Base-by-base conservation (phyloP, 257 asterid genomes). In the Lavandula angustifolia region DNA sequence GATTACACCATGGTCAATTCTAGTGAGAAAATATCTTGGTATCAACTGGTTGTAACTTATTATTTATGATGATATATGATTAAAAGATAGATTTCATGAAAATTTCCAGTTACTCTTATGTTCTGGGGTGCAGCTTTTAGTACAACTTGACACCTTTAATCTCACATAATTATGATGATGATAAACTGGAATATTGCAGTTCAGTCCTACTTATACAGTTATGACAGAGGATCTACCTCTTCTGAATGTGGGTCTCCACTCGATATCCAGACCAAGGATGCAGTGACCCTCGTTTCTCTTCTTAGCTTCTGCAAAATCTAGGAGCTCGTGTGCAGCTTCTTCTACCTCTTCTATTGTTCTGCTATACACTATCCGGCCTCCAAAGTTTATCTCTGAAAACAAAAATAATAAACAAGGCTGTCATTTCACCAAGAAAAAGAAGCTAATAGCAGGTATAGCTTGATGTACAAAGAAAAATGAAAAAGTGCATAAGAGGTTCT, bases 261-360 rank as follows among this genome's bases (percentile, higher is more conserved):
- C 98, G 37, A 92, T 81, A 69, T 92, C 98, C 76, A 89, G 85
- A 70, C 98, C 98, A 67, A 92, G 95, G 60, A 83, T 72, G 74
- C 85, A 86, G 18, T 68, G 66, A 17, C 80, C 85, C 40, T 79
- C 91, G 29, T 69, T 60, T 46, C 80, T 81, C 76, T 65, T 87
- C 78, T 81, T 82, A 44, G 79, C 81, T 80, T 84, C 89, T 53
- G 83, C 81, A 74, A 92, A 84, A 35, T 78, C 75, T 43, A 89
- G 76, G 76, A 92, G 95, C 80, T 85, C 95, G 59, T 54, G 56
- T 41, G 94, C 94, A 58, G 96, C 85, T 76, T 77, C 77, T 77
- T 87, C 94, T 59, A 87, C 98, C 79, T 92, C 98, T 62, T 54
- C 82, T 65, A 59, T 46, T 33, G 91, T 87, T 80, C 85, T 87